Conservation (phyloP, 1,284 basidiomycete species). For the Ceratobasidium sp. region DNA sequence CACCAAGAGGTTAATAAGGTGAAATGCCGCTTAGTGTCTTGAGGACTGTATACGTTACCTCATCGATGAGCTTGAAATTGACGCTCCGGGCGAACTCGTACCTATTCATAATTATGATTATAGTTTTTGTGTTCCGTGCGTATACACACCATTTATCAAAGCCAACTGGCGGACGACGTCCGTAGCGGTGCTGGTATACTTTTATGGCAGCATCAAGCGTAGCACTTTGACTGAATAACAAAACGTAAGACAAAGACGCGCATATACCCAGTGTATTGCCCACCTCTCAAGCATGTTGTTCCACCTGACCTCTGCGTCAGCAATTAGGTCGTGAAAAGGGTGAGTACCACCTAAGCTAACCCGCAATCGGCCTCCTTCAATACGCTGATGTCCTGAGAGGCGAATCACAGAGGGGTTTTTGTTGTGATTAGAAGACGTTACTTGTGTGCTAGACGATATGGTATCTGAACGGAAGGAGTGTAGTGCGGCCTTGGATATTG, state of each 20-base stretch:
- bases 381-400: background rate
- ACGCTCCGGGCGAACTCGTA: slow-evolving; percentile 53
- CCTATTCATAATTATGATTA: slow-evolving; percentile 47
- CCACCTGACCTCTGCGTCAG: slow-evolving; percentile 28
- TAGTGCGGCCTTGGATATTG: too few species aligned
- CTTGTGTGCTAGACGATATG: too few species aligned
- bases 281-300: slow-evolving; percentile 27
- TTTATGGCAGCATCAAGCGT: too few species aligned
- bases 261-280: background rate
- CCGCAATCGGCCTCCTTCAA: background rate
- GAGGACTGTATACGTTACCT: too few species aligned
- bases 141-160: background rate
- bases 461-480: too few species aligned
- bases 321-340: slow-evolving; percentile 31
- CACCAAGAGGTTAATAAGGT: too few species aligned
- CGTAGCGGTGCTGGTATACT: slow-evolving; percentile 53
- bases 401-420: too few species aligned
- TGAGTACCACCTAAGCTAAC: background rate
- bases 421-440: too few species aligned
- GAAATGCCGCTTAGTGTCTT: too few species aligned
- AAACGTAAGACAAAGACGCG: background rate
- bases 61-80: slow-evolving; percentile 54
- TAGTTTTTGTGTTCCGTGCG: background rate
- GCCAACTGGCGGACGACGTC: slow-evolving; percentile 51
- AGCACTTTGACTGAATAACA: too few species aligned